Evolutionary conservation across 441 rosid species (phyloP), one percentile per base, ranked within the genome.

Genomic region (Gossypium gossypioides): DNA sequence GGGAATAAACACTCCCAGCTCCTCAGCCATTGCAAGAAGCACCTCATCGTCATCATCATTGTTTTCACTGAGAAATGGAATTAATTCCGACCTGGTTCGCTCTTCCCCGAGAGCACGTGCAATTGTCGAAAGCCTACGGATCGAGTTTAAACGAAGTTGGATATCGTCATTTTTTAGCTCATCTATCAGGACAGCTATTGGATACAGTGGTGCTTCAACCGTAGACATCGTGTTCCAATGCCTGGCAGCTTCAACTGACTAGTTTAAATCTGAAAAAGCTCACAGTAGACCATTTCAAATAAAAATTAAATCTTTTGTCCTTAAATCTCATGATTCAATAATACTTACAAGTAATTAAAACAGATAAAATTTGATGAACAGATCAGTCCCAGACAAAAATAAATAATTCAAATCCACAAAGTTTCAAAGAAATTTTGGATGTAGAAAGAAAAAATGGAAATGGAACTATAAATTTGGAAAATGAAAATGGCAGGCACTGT

Each of bases 51-150:
- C 98, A 13, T 93, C 97, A 3, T 93, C 97, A 58, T 93, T 90
- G 82, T 87, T 93, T 79, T 93, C 98, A 13, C 91, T 83, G n/a
- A 93, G 84, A 80, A 93, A 93, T 0, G 97, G 98, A 34, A 93
- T 86, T 76, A 93, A 74, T 77, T 93, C 98, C 81, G 85, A 91
- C 56, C 97, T 75, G 0, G 98, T 88, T 65, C 93, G 78, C 77
- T 93, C 98, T 76, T 93, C 98, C 3, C 97, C 97, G 6, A 93
- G 95, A 34, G 95, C 98, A 55, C 96, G 93, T 4, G 98, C 97
- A 67, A 93, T 93, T 1, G 93, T 91, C 8, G 98, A 88, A 27
- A 93, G 89, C 63, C 92, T 81, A 37, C 88, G 89, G 60, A 90
- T 93, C 0, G 98, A 93, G 77, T 89, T 88, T 66, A 93, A 75